A percentile compares a stretch with the other conserved stretches of the same genome.
phyloP scores from a whole-genome alignment of 2,329 filamentous ascomycete species.

The Exserohilum rostratum region DNA sequence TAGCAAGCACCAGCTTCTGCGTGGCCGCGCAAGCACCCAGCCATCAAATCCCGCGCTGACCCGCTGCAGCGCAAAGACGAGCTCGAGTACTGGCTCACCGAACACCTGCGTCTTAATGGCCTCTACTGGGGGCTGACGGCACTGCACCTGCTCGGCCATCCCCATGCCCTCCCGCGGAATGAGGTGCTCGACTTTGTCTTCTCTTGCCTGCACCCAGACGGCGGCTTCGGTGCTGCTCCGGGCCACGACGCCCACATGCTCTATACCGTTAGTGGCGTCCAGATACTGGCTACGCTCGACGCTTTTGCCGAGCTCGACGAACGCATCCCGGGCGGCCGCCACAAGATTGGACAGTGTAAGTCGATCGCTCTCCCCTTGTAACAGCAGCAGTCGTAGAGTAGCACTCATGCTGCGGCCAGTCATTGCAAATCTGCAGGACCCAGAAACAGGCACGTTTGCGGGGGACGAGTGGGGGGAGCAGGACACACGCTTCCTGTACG shows the following conservation, averaged over 20 bases:
- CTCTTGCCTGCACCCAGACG: constrained; percentile 86
- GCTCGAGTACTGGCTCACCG: constrained; percentile 96
- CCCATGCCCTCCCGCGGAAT: constrained; percentile 79
- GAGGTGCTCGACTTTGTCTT: constrained; percentile 92
- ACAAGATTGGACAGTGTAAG: constrained; percentile 80
- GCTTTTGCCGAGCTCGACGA: constrained; percentile 82
- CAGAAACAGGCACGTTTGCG: constrained; percentile 81
- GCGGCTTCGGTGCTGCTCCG: constrained; percentile 92
- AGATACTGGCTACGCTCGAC: constrained; percentile 86
- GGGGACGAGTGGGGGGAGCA: constrained; percentile 97
- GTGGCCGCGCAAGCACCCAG: constrained; percentile 23
- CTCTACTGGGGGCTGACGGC: constrained; percentile 96
- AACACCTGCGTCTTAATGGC: constrained; percentile 93
- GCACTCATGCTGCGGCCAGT: constrained; percentile 55
- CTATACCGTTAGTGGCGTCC: constrained; percentile 92
- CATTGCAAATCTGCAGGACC: constrained; percentile 82
- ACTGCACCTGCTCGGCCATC: constrained; percentile 80
- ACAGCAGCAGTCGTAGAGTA: background rate
- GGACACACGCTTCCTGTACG: constrained; percentile 93
- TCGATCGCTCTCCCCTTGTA: constrained; percentile 27
- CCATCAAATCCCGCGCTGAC: constrained; percentile 45
- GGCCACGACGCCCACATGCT: constrained; percentile 96
- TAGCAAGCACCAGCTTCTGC: constrained; percentile 29
- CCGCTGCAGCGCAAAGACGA: constrained; percentile 78
- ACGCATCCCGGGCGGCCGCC: constrained; percentile 69